Evolutionary conservation across 2,329 filamentous ascomycete genomes (phyloP).

Genomic region (Zymoseptoria passerinii): DNA sequence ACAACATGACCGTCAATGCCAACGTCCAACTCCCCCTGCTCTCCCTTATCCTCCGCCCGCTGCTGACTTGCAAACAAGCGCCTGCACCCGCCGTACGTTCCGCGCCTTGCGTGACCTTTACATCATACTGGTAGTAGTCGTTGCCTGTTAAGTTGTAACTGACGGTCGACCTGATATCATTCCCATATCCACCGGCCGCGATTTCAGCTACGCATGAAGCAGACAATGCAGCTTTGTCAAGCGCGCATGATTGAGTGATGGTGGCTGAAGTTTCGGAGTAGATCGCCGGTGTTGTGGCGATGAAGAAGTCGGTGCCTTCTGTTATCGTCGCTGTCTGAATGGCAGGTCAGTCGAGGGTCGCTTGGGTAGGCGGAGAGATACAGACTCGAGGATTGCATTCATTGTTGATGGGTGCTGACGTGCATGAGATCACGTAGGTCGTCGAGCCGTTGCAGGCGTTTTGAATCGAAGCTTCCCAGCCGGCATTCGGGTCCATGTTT

Average conservation of each 20-base stretch:
- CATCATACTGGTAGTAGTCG: conserved; percentile 16
- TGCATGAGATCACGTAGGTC: conserved; percentile 19
- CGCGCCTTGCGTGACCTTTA: conserved; percentile 15
- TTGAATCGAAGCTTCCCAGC: conserved; percentile 19
- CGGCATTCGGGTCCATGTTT: conserved; percentile 17
- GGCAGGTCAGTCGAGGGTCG: not conserved
- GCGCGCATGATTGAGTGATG: conserved; percentile 17
- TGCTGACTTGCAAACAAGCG: conserved; percentile 9
- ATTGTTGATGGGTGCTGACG: conserved; percentile 12
- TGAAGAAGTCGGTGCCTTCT: conserved; percentile 15
- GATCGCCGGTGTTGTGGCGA: conserved; percentile 18
- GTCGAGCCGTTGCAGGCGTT: conserved; percentile 19
- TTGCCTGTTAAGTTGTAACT: conserved; percentile 17
- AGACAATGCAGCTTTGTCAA: conserved; percentile 10
- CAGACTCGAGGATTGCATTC: conserved; percentile 11
- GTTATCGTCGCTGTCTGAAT: conserved; percentile 19
- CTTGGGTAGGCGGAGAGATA: not conserved
- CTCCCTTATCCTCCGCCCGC: not conserved
- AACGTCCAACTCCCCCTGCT: not conserved
- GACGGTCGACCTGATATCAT: conserved; percentile 13
- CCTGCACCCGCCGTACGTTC: conserved; percentile 13
- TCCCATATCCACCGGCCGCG: conserved; percentile 10
- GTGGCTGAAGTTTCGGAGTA: conserved; percentile 19
- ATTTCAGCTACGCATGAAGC: conserved; percentile 16
- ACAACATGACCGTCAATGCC: not conserved